Evolutionary conservation across 257 asterid species (phyloP), one percentile per base, ranked within the genome.

Genomic region (Cinchona pubescens): DNA sequence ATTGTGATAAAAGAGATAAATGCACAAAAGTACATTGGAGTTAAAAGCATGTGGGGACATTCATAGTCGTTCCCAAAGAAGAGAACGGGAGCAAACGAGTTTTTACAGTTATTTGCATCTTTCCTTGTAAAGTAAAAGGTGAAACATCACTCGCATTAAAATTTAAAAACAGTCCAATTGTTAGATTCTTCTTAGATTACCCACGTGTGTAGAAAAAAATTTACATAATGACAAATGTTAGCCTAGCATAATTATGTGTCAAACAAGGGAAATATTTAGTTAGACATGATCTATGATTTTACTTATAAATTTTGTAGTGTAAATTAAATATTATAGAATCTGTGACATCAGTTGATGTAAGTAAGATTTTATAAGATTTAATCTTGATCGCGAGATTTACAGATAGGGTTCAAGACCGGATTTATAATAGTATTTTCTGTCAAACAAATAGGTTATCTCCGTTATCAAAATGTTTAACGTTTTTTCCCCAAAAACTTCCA

Each of bases 81-180:
- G 42, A 59, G 51, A 58, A 65, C 10, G 19, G 3, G 2, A 59
- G n/a, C 23, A 48, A 56, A 71, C 59, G 68, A 64, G 77, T 70
- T 76, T 80, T 80, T 67, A 75, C 80, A 30, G 79, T 75, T 79
- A 73, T 42, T 65, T 72, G 84, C 45, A 76, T 32, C 5, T 76
- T 76, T 58, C 63, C 78, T 37, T 49, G 25, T 53, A 73, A 48
- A 64, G 63, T 55, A 16, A 48, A 32, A 55, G 37, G 14, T 21
- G 58, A 72, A 77, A 38, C 70, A 56, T 65, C 49, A 56, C 34
- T 53, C 23, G 38, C 67, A 64, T 43, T 66, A 21, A 38, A 27
- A 55, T 51, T 43, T 66, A 21, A 38, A 27, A 55, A 27, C 68
- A 58, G n/a, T 63, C 10, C 5, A 32, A 43, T 35, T 30, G 40